These are phyloP conservation scores for Cercophora samala DNA, from an alignment of 495 filamentous ascomycete genomes.

Conservation along the genomic window DNA sequence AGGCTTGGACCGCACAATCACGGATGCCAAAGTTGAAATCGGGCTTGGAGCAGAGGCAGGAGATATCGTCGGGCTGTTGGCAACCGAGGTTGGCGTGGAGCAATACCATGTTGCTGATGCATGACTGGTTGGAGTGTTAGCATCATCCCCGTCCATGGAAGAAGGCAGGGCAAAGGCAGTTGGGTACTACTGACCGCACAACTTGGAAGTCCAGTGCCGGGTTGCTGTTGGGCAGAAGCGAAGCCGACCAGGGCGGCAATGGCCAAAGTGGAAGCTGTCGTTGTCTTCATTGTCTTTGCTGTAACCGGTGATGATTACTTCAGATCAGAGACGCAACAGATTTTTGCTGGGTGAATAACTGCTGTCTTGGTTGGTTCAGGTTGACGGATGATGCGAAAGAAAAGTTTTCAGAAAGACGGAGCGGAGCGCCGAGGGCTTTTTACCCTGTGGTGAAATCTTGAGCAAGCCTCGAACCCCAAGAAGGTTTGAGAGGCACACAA, in stretches of 20 bases:
- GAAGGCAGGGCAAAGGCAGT: too few species aligned
- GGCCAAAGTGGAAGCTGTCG: neutral
- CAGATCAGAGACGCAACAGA: neutral
- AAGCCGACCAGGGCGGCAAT: neutral
- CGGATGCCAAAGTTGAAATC: constrained; percentile 22
- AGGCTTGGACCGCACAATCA: constrained; percentile 20
- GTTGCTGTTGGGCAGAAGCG: neutral
- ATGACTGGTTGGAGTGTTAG: constrained; percentile 13
- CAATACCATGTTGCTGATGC: constrained; percentile 23
- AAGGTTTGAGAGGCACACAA: neutral
- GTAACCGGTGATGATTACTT: neutral
- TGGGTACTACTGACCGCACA: constrained; percentile 17
- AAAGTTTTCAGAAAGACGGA: neutral
- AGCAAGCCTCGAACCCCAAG: neutral
- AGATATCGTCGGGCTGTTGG: constrained; percentile 8
- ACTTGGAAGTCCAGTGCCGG: neutral
- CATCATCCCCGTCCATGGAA: neutral
- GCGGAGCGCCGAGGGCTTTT: neutral
- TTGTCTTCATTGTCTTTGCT: neutral
- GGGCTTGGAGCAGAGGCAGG: constrained; percentile 20
- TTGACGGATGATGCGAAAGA: neutral
- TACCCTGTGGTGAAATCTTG: neutral
- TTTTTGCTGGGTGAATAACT: neutral
- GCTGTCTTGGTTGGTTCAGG: neutral
- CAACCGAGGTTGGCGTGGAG: constrained; percentile 17